Conservation (phyloP, 352 stramenopile species). For the Phytopythium vexans region DNA sequence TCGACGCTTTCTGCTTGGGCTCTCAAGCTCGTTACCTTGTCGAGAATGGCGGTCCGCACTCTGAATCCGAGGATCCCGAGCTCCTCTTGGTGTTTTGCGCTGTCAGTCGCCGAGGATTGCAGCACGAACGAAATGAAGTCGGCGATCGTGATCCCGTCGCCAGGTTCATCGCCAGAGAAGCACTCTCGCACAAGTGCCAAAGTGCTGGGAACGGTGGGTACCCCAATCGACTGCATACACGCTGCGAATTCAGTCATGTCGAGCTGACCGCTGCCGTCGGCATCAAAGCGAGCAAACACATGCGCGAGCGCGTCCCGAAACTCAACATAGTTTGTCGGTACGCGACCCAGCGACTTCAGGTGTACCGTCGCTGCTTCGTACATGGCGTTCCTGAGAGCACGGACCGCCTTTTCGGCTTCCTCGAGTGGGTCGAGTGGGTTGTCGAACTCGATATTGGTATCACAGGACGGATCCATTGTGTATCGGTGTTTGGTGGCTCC, state of each 20-base stretch:
- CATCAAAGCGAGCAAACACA: slow-evolving; percentile 58
- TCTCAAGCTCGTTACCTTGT: slow-evolving; percentile 26
- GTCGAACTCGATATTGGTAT: no score
- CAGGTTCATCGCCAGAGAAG: slow-evolving; percentile 32
- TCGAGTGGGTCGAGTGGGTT: no score
- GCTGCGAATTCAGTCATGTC: slow-evolving; percentile 46
- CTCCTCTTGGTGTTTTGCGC: slow-evolving; percentile 19
- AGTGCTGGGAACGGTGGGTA: slow-evolving; percentile 38
- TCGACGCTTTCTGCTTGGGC: slow-evolving; percentile 35
- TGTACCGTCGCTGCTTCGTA: slow-evolving; percentile 34
- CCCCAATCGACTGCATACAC: slow-evolving; percentile 47
- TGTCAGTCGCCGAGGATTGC: slow-evolving; percentile 11
- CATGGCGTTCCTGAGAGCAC: slow-evolving; percentile 32
- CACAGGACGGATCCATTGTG: no score
- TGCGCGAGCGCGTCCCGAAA: slow-evolving; percentile 51
- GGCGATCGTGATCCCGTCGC: slow-evolving; percentile 41
- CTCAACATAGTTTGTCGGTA: slow-evolving; percentile 31
- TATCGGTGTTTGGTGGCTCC: no score
- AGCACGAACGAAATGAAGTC: slow-evolving; percentile 81
- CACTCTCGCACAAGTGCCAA: slow-evolving; percentile 49
- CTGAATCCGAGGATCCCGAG: slow-evolving; percentile 48
- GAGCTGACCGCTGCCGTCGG: slow-evolving; percentile 47
- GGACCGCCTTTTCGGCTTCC: not conserved
- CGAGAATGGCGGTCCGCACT: slow-evolving; percentile 45
- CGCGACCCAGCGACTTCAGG: slow-evolving; percentile 19